Evolutionary conservation across 1,139 yeast genomes (phyloP).

Genomic region (Debaryomyces nepalensis): DNA sequence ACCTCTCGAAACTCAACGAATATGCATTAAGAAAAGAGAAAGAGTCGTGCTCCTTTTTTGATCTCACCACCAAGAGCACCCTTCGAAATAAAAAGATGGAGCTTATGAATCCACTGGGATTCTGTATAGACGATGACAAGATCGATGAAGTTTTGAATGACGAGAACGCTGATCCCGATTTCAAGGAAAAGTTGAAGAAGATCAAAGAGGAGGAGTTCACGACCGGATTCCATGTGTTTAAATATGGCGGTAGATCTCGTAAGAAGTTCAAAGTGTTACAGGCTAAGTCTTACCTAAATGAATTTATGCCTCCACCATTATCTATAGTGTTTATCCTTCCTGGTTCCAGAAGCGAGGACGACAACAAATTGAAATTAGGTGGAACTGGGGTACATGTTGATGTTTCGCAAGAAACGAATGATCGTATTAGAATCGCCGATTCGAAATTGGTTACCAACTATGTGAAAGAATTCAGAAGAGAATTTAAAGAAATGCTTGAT

Average conservation of each 20-base stretch:
- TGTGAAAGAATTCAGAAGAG: conserved; percentile 5
- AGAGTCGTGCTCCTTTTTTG: conserved; percentile 27
- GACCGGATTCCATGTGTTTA: conserved; percentile 47
- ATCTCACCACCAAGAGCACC: conserved; percentile 23
- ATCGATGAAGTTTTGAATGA: conserved; percentile 20
- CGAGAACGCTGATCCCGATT: conserved; percentile 13
- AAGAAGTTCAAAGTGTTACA: conserved; percentile 33
- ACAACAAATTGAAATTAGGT: conserved; percentile 3
- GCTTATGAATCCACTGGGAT: conserved; percentile 22
- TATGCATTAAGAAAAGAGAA: conserved; percentile 23
- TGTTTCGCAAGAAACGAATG: conserved; percentile 1
- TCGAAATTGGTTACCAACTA: conserved; percentile 10
- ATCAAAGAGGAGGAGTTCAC: conserved; percentile 17
- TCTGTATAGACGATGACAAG: conserved; percentile 35
- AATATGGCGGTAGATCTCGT: conserved; percentile 37
- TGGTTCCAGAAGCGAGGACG: conserved; percentile 16
- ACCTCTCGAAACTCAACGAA: conserved; percentile 31
- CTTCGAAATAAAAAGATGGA: conserved; percentile 25
- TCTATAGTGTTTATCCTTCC: conserved; percentile 40
- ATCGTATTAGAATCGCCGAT: conserved; percentile 1
- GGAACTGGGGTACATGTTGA: conserved; percentile 17
- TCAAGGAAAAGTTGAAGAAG: conserved; percentile 14
- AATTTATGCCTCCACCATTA: conserved; percentile 50
- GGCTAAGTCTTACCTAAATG: conserved; percentile 44
- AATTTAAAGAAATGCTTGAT: conserved; percentile 8